phyloP scores from a whole-genome alignment of 306 rosid genomes.

The Echinosophora koreensis region DNA sequence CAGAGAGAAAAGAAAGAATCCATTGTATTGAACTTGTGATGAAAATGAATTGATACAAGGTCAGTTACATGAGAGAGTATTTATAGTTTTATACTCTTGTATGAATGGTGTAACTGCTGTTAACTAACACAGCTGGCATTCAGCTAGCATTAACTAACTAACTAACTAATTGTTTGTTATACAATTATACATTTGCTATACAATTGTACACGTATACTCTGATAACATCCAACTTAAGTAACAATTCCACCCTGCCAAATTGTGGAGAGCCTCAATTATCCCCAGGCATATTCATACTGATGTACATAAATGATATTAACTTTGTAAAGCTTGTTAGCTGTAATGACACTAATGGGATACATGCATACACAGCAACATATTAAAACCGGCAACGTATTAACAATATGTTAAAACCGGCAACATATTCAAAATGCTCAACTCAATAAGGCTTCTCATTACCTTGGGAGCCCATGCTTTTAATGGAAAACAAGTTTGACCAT shows the following conservation, averaged over 20 bases:
- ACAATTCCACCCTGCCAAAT: slow-evolving; percentile 14
- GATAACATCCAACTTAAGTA: neutral
- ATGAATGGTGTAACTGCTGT: no score
- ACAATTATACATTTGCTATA: no score
- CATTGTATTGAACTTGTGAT: no score
- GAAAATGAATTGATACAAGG: no score
- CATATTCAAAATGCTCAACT: slow-evolving; percentile 28
- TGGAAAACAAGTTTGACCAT: slow-evolving; percentile 2
- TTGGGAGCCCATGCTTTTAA: slow-evolving; percentile 14
- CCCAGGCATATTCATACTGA: neutral
- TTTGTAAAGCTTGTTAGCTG: neutral
- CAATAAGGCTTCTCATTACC: slow-evolving; percentile 8
- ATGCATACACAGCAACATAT: slow-evolving; percentile 2
- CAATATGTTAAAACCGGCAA: neutral
- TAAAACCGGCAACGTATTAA: neutral
- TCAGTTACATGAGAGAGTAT: no score
- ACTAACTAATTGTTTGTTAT: no score
- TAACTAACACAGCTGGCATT: no score
- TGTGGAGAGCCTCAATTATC: slow-evolving; percentile 1
- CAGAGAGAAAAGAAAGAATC: no score
- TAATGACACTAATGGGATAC: slow-evolving; percentile 10
- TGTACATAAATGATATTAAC: slow-evolving; percentile 22
- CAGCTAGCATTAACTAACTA: no score
- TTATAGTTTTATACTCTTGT: no score
- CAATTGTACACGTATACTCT: no score